Percentiles rank a stretch among this genome's conserved stretches.
These are phyloP conservation scores for Candida sithepensis DNA, from an alignment of 805 yeast genomes.

Conservation along the genomic window DNA sequence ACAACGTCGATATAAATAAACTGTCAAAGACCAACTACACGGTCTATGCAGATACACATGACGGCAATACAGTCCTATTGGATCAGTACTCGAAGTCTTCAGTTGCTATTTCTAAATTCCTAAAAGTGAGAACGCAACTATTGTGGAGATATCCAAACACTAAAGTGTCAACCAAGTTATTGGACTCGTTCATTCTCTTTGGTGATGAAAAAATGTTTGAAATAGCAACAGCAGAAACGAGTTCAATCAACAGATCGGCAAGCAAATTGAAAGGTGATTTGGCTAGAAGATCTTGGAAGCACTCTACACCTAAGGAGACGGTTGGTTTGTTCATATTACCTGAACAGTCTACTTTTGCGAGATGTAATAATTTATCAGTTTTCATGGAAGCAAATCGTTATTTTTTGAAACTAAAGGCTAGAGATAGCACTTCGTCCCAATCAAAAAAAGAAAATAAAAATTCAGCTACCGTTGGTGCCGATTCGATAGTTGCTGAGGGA, in stretches of 20 bases:
- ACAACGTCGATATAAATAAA: conserved; percentile 70
- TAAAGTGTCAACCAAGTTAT: conserved; percentile 68
- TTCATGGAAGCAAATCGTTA: conserved; percentile 88
- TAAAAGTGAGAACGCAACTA: conserved; percentile 80
- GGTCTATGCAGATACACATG: conserved; percentile 49
- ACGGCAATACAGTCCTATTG: conserved; percentile 47
- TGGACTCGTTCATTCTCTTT: conserved; percentile 71
- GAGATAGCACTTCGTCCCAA: conserved; percentile 23
- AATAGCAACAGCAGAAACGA: conserved; percentile 39
- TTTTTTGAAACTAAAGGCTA: conserved; percentile 64
- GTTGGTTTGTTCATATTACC: conserved; percentile 74
- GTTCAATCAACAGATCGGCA: conserved; percentile 42
- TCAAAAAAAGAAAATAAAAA: conserved; percentile 29
- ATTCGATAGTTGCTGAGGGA: conserved; percentile 69
- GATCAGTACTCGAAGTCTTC: conserved; percentile 70
- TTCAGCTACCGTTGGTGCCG: conserved; percentile 81
- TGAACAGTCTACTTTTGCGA: conserved; percentile 60
- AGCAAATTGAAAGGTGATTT: conserved; percentile 76
- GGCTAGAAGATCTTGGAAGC: conserved; percentile 91
- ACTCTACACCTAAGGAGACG: conserved; percentile 51
- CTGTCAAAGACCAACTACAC: conserved; percentile 65
- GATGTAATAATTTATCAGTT: conserved; percentile 75
- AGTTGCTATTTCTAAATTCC: conserved; percentile 65
- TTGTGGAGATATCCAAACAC: conserved; percentile 84
- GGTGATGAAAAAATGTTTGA: conserved; percentile 52